Evolutionary conservation across 305 asterid species (phyloP), one percentile per base, ranked within the genome.

Genomic region (Ajuga reptans): DNA sequence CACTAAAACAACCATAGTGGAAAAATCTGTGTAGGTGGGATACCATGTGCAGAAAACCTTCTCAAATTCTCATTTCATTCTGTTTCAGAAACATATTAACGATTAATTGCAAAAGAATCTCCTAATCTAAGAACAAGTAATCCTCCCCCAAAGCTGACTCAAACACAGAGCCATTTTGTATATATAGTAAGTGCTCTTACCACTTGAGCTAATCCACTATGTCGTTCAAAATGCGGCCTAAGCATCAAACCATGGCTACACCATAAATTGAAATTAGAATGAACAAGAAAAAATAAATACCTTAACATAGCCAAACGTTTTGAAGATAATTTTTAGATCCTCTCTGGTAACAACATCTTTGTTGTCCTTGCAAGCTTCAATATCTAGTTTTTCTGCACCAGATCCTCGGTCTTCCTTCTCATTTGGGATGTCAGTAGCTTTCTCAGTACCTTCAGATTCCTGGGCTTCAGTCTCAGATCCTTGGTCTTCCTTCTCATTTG

Each of bases 261-360:
- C 21, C 18, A 33, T 24, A 45, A 27, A 6, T 10, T 11, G 31
- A 31, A 77, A 12, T 6, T 60, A n/a, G 9, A 52, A 76, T 21
- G 15, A 39, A n/a, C 18, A 56, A 37, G 65, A 46, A 66, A 31
- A 36, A 31, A 45, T n/a, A 4, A 63, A 65, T 83, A 94, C 99
- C 99, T 91, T 89, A 33, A 94, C 90, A 41, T 73, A 76, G 64
- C 99, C 99, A 73, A 85, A 94, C 69, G 86, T 87, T 61, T 75
- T 77, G 78, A 94, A 88, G 72, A 88, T 64, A 15, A 64, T 59
- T 82, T 81, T 91, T n/a, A 94, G 79, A 76, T 94, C 99, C 83
- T 94, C 99, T 68, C 99, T 91, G 69, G 83, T 56, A 66, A 94
- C 96, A 58, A 89, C 84, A 71, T 94, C 87, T 72, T 84, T 84